A percentile compares a stretch with the other conserved stretches of the same genome.
Evolutionary conservation across 257 asterid species (phyloP).

Genomic region (Gentiana macrophylla): DNA sequence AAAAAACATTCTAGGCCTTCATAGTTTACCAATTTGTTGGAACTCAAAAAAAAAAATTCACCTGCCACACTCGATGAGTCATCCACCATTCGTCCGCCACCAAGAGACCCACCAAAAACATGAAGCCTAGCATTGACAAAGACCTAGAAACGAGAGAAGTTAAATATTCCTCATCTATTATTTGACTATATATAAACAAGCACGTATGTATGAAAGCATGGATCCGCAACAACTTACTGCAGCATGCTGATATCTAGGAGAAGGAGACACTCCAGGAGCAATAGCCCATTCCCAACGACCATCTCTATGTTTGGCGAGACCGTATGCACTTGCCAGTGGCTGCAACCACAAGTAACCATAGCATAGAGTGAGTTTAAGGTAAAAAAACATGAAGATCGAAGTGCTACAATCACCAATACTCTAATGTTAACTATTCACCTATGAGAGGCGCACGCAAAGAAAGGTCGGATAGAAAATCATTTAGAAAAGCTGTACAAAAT

Average conservation of each 20-base stretch:
- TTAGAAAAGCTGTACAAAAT: no score
- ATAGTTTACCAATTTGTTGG: no score
- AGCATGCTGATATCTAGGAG: slow-evolving; percentile 98
- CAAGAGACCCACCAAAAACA: slow-evolving; percentile 99
- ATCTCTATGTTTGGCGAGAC: slow-evolving; percentile 99
- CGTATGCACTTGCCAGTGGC: slow-evolving; percentile 98
- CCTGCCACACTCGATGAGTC: slow-evolving; percentile 99
- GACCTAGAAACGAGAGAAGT: slow-evolving; percentile 40
- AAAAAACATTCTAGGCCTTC: background rate
- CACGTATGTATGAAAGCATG: background rate
- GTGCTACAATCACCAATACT: background rate
- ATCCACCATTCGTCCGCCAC: slow-evolving; percentile 99
- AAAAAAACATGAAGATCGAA: background rate
- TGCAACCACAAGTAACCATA: slow-evolving; percentile 23
- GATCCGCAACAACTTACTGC: slow-evolving; percentile 47
- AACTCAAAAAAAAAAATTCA: slow-evolving; percentile 15
- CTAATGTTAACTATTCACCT: no score
- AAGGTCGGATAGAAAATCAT: no score
- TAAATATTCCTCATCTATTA: slow-evolving; percentile 3
- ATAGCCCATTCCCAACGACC: slow-evolving; percentile 99
- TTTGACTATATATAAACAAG: background rate
- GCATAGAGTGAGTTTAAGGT: background rate
- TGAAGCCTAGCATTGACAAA: slow-evolving; percentile 98
- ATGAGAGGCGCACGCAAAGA: no score
- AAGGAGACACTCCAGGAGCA: slow-evolving; percentile 99